These are phyloP conservation scores for Nemania abortiva DNA, from an alignment of 2,329 filamentous ascomycete genomes.

Conservation along the genomic window DNA sequence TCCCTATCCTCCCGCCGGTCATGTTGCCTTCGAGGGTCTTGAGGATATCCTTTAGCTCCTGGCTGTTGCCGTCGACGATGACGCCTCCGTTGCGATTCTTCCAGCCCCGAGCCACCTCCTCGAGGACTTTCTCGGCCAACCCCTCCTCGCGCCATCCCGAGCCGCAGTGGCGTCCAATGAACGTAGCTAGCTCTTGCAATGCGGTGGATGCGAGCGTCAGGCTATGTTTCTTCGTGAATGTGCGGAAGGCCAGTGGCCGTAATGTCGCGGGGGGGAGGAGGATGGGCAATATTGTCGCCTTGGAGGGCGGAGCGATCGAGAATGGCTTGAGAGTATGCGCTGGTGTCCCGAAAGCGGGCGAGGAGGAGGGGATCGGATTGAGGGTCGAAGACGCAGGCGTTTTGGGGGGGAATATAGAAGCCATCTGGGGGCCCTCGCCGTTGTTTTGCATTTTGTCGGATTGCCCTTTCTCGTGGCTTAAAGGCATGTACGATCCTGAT, in stretches of 20 bases:
- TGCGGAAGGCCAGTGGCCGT: constrained; percentile 90
- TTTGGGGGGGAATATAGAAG: constrained; percentile 56
- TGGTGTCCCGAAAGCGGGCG: constrained; percentile 89
- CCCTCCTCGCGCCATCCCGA: constrained; percentile 97
- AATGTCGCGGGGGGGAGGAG: constrained; percentile 88
- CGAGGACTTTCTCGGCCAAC: constrained; percentile 88
- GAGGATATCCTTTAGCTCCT: constrained; percentile 83
- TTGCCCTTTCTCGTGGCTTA: constrained; percentile 8
- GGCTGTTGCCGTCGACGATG: constrained; percentile 86
- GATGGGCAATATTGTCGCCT: constrained; percentile 83
- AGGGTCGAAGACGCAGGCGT: constrained; percentile 52
- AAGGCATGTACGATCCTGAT: background rate
- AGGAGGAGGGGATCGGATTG: constrained; percentile 84
- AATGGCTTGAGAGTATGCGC: constrained; percentile 80
- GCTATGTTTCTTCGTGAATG: constrained; percentile 97
- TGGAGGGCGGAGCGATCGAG: constrained; percentile 61
- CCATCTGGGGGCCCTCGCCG: constrained; percentile 49
- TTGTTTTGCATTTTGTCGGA: constrained; percentile 45
- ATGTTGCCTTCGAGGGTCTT: constrained; percentile 88
- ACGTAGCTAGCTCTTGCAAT: constrained; percentile 84
- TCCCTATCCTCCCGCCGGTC: constrained; percentile 80
- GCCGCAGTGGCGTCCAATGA: constrained; percentile 93
- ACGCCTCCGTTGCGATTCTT: constrained; percentile 89
- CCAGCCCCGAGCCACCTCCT: constrained; percentile 92
- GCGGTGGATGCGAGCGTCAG: constrained; percentile 90